phyloP scores from a whole-genome alignment of 176 grass and related monocot species.

The Guadua angustifolia region DNA sequence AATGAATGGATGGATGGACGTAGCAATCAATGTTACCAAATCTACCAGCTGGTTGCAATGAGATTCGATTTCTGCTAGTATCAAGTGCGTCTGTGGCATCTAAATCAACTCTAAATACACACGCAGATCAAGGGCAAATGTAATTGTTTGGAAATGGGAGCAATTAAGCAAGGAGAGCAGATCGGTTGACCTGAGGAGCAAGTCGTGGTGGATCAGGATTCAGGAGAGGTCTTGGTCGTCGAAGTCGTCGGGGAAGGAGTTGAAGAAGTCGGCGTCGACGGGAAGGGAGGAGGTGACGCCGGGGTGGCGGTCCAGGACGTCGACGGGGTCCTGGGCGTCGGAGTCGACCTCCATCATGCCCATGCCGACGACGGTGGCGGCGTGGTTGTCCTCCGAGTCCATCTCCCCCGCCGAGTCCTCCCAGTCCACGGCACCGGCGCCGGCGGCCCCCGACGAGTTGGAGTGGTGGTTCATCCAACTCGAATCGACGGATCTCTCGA shows the following conservation, averaged over 20 bases:
- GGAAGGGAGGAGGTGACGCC: slow-evolving; percentile 8
- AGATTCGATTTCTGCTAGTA: too few species aligned
- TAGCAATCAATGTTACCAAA: too few species aligned
- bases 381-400: slow-evolving; percentile 44
- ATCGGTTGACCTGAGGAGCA: too few species aligned
- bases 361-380: slow-evolving; percentile 13
- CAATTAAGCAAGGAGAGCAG: too few species aligned
- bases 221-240: slow-evolving; percentile 60
- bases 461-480: too few species aligned
- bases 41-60: too few species aligned
- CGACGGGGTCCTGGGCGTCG: slow-evolving; percentile 47
- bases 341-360: slow-evolving; percentile 71
- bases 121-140: too few species aligned
- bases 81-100: too few species aligned
- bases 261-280: slow-evolving; percentile 69
- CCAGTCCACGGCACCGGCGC: slow-evolving; percentile 25
- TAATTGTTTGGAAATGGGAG: too few species aligned
- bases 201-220: background rate
- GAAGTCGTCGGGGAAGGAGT: slow-evolving; percentile 72
- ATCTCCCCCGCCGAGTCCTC: slow-evolving; percentile 50
- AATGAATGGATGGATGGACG: too few species aligned
- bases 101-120: too few species aligned
- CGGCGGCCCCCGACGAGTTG: background rate
- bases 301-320: slow-evolving; percentile 37
- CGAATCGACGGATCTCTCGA: too few species aligned